These are phyloP conservation scores for Takakia lepidozioides DNA, from an alignment of 225 moss, liverwort and hornwort genomes.

Conservation along the genomic window DNA sequence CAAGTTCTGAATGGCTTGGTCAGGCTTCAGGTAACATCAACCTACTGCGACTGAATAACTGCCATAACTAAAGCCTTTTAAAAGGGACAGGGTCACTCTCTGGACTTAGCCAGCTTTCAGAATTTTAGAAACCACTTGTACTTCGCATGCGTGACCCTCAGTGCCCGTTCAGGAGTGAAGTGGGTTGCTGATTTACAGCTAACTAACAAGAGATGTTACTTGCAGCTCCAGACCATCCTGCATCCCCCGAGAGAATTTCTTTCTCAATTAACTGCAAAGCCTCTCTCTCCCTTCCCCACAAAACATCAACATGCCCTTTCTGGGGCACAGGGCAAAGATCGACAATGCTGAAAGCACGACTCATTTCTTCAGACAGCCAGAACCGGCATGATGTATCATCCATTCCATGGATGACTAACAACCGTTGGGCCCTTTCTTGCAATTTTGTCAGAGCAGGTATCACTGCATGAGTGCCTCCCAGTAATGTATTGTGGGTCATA, in stretches of 20 bases:
- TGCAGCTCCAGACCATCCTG: too few species aligned
- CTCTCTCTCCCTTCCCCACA: slow-evolving; percentile 47
- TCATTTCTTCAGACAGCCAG: slow-evolving; percentile 42
- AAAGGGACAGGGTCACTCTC: too few species aligned
- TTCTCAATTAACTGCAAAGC: slow-evolving; percentile 31
- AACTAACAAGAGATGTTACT: too few species aligned
- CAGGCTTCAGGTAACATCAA: too few species aligned
- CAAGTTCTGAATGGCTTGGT: too few species aligned
- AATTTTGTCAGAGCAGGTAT: slow-evolving; percentile 45
- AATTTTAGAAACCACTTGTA: too few species aligned
- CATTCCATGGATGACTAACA: slow-evolving; percentile 53
- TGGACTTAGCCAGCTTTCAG: too few species aligned
- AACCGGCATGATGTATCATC: slow-evolving; percentile 62
- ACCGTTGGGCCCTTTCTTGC: slow-evolving; percentile 31
- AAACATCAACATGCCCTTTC: slow-evolving; percentile 60
- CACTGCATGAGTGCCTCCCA: slow-evolving; percentile 51
- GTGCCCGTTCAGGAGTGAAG: too few species aligned
- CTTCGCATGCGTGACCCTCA: too few species aligned
- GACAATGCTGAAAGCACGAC: slow-evolving; percentile 36
- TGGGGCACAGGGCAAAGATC: slow-evolving; percentile 23
- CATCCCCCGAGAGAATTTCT: slow-evolving; percentile 42
- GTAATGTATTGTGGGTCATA: slow-evolving; percentile 56
- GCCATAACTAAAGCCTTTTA: too few species aligned
- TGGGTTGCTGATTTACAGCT: too few species aligned
- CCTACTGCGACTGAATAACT: too few species aligned